Conservation (phyloP, 2,329 filamentous ascomycete species). For the Emergomyces orientalis region DNA sequence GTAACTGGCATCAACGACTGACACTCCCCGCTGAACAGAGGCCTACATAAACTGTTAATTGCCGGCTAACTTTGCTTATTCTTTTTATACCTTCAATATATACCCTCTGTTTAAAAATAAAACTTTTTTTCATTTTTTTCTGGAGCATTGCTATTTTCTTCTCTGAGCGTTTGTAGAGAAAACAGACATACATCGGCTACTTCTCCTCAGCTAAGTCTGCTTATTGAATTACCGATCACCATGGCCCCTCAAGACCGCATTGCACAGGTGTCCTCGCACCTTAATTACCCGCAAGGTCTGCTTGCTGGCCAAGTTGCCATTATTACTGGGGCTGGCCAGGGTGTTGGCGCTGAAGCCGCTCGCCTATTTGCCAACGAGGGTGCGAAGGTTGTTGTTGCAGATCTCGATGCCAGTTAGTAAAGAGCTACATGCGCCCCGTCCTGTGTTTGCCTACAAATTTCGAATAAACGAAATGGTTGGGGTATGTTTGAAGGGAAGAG, state of each 20-base stretch:
- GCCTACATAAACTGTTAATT: background rate
- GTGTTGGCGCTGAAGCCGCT: conserved; percentile 78
- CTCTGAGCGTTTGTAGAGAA: background rate
- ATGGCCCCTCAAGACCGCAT: conserved; percentile 48
- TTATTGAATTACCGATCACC: conserved; percentile 12
- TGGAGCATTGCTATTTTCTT: background rate
- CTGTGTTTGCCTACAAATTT: background rate
- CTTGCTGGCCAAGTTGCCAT: conserved; percentile 75
- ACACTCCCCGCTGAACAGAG: background rate
- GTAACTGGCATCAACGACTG: background rate
- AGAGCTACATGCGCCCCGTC: conserved; percentile 3
- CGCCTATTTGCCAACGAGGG: conserved; percentile 79
- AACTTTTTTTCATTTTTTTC: background rate
- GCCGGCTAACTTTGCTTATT: background rate
- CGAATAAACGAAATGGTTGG: background rate
- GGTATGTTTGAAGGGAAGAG: background rate
- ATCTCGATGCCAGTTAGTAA: conserved; percentile 62
- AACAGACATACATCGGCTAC: background rate
- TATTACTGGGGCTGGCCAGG: conserved; percentile 77
- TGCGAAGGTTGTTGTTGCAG: conserved; percentile 71
- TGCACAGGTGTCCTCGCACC: conserved; percentile 63
- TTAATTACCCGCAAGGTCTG: conserved; percentile 73
- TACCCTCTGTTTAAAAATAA: background rate
- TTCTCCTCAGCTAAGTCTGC: too few relatives aligned
- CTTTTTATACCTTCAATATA: background rate